Percentiles rank a stretch among this genome's conserved stretches.
Conservation (phyloP, 108 stramenopile genomes). For the Nitzschia sp. region DNA sequence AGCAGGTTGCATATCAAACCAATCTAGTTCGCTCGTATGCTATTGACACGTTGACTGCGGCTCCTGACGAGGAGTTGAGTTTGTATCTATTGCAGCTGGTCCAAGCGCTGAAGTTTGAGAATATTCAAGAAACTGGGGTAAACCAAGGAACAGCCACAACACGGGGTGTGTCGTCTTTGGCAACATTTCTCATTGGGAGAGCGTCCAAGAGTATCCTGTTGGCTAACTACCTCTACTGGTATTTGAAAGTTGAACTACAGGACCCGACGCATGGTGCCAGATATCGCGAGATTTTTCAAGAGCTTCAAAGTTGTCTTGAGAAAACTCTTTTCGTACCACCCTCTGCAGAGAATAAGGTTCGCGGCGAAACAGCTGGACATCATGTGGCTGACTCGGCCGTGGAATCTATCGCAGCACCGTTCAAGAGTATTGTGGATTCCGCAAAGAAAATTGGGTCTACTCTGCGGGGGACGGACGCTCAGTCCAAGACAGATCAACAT, state of each 20-base stretch:
- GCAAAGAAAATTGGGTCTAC: conserved; percentile 43
- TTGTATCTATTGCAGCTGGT: conserved; percentile 96
- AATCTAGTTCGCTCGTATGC: conserved; percentile 91
- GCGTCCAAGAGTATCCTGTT: conserved; percentile 86
- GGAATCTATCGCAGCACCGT: conserved; percentile 22
- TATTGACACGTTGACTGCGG: conserved; percentile 85
- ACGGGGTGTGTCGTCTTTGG: conserved; percentile 60
- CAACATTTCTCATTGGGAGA: conserved; percentile 87
- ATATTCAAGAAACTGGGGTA: conserved; percentile 24
- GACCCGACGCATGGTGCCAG: conserved; percentile 83
- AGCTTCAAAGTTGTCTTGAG: conserved; percentile 58
- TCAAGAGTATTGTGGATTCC: conserved; percentile 49
- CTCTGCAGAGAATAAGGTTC: conserved; percentile 7
- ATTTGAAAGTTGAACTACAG: conserved; percentile 84
- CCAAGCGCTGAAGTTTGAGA: conserved; percentile 97
- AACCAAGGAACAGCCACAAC: conserved; percentile 12
- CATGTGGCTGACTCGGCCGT: background rate
- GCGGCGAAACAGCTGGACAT: background rate
- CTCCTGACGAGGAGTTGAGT: conserved; percentile 92
- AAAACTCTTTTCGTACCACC: conserved; percentile 29
- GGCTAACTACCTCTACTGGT: conserved; percentile 96
- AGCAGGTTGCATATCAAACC: conserved; percentile 89
- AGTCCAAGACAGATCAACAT: conserved; percentile 7
- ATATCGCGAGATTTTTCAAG: conserved; percentile 77
- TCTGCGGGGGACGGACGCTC: conserved; percentile 19